These are phyloP conservation scores for Actinomortierella wolfii DNA, from an alignment of 371 early-diverging fungal genomes.

Conservation along the genomic window DNA sequence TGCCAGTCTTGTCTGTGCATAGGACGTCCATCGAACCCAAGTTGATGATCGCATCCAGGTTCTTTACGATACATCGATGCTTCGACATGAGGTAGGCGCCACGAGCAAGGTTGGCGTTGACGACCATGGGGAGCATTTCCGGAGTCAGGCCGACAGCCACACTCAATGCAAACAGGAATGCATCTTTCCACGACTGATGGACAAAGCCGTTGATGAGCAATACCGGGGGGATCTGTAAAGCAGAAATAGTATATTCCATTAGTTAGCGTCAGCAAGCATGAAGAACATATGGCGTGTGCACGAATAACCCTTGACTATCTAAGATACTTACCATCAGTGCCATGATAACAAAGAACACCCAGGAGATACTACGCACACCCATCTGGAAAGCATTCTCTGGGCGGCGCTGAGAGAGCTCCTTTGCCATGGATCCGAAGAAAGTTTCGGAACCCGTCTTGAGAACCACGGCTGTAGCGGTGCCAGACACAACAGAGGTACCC, in stretches of 20 bases:
- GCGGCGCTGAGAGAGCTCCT: constrained; percentile 26
- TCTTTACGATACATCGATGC: constrained; percentile 49
- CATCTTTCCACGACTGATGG: constrained; percentile 38
- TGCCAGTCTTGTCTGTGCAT: constrained; percentile 56
- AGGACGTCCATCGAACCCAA: constrained; percentile 47
- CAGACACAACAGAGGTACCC: constrained; percentile 50
- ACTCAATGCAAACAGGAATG: constrained; percentile 47
- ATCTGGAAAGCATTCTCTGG: constrained; percentile 44
- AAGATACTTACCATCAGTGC: constrained; percentile 31
- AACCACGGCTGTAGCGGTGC: constrained; percentile 46
- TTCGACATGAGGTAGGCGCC: constrained; percentile 48
- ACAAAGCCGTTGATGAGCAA: constrained; percentile 47
- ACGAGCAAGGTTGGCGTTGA: constrained; percentile 50
- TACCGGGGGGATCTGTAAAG: constrained; percentile 27
- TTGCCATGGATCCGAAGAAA: constrained; percentile 49
- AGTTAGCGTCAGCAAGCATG: too few species aligned
- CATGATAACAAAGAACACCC: constrained; percentile 47
- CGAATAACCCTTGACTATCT: too few species aligned
- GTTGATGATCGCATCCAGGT: constrained; percentile 47
- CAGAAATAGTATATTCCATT: too few species aligned
- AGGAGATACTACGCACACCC: constrained; percentile 47
- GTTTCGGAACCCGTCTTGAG: constrained; percentile 43
- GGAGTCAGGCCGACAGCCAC: constrained; percentile 54
- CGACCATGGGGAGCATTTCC: constrained; percentile 55
- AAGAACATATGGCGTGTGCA: too few species aligned